phyloP scores from a whole-genome alignment of 139 green algal species.

The Spirogloea muscicola region DNA sequence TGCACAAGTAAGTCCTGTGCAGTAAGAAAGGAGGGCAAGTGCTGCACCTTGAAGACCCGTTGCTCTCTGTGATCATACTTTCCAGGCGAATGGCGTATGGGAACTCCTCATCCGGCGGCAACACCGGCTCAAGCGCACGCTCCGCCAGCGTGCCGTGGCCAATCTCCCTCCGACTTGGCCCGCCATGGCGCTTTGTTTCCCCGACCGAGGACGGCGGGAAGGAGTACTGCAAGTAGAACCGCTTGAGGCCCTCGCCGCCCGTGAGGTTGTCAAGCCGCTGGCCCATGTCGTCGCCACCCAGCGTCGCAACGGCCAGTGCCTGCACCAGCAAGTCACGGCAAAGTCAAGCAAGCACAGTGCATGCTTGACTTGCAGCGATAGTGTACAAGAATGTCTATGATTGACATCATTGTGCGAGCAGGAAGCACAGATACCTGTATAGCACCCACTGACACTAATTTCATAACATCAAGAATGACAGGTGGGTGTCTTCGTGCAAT shows the following conservation, averaged over 20 bases:
- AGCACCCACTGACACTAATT: too few species aligned
- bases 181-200: conserved; percentile 74
- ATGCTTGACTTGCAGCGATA: too few species aligned
- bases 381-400: too few species aligned
- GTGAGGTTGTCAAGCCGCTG: conserved; percentile 57
- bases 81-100: conserved; percentile 87
- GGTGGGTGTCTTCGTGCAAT: too few species aligned
- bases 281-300: conserved; percentile 47
- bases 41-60: conserved; percentile 75
- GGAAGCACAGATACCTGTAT: too few species aligned
- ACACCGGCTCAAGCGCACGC: conserved; percentile 69
- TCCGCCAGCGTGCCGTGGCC: conserved; percentile 88
- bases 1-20: too few species aligned
- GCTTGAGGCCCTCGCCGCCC: conserved; percentile 47
- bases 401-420: too few species aligned
- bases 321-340: too few species aligned
- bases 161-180: conserved; percentile 73
- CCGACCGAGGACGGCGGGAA: conserved; percentile 93
- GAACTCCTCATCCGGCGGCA: conserved; percentile 69
- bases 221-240: conserved; percentile 97
- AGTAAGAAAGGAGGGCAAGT: too few species aligned
- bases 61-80: conserved; percentile 93
- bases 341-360: too few species aligned
- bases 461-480: too few species aligned
- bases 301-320: conserved; percentile 49